phyloP scores from a whole-genome alignment of 2,329 filamentous ascomycete species.

The Phialophora expanda region DNA sequence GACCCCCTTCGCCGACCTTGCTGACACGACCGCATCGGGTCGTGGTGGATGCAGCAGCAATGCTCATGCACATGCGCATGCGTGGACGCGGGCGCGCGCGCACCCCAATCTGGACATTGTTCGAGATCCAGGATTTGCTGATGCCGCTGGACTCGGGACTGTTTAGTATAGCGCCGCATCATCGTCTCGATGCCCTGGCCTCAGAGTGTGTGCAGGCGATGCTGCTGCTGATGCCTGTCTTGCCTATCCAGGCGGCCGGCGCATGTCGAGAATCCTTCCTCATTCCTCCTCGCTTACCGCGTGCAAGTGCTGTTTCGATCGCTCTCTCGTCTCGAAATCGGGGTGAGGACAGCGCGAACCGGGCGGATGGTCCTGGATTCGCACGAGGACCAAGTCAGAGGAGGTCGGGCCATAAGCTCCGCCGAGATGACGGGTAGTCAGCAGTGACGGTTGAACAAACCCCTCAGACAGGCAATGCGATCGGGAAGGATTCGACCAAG shows the following conservation, averaged over 20 bases:
- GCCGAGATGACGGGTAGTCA: background rate
- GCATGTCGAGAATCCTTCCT: background rate
- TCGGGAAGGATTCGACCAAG: background rate
- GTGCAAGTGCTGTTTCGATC: conserved; percentile 12
- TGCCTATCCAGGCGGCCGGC: background rate
- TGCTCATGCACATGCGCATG: background rate
- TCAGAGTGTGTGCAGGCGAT: too few relatives aligned
- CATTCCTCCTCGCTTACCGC: conserved; percentile 14
- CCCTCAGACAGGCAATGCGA: background rate
- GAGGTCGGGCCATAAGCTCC: background rate
- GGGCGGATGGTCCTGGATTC: background rate
- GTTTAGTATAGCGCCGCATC: too few relatives aligned
- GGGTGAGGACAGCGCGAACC: background rate
- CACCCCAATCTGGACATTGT: background rate
- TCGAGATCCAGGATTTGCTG: background rate
- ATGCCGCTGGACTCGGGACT: too few relatives aligned
- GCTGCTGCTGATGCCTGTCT: too few relatives aligned
- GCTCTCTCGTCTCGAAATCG: background rate
- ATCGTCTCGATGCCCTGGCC: too few relatives aligned
- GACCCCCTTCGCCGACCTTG: conserved; percentile 1
- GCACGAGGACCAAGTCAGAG: background rate
- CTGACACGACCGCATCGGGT: conserved; percentile 5
- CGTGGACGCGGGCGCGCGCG: background rate
- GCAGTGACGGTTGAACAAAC: background rate
- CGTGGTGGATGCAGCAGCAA: too few relatives aligned